Evolutionary conservation across 345 rosid genomes (phyloP), one percentile per base, ranked within the genome.

Genomic region (Melastoma malabathricum): DNA sequence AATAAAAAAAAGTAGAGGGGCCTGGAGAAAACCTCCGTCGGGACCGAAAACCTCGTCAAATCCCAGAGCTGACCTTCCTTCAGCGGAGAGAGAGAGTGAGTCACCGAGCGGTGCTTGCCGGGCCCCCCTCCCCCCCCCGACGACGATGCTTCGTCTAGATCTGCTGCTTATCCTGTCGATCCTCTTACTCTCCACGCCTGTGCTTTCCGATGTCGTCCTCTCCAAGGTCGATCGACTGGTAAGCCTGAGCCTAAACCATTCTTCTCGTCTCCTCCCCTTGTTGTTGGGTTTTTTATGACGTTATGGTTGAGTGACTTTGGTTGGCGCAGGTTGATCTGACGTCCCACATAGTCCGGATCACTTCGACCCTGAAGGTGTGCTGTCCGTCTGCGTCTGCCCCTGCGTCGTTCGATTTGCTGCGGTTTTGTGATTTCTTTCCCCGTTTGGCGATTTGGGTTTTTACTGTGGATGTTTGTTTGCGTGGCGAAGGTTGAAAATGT

Each of bases 211-310:
- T 79, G 84, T 86, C 62, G 55, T 84, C 56, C 63, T 90, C 63
- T 82, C 97, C 59, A 84, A 75, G 70, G 96, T 92, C 31, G 95
- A 87, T 52, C 88, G 95, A 63, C 95, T 82, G 52, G 96, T 92
- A 83, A 79, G 93, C 74, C 57, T 22, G 4, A 22, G 25, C 25
- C 25, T 16, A 25, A 19, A 6, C 66, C 67, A 58, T 15, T n/a
- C 23, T 70, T 47, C n/a, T 50, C 10, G 1, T 23, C 43, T n/a
- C 8, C 52, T 46, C 34, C 59, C 25, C 44, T 48, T 13, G 27
- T 18, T 18, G 22, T 23, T 44, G 15, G 38, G 18, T 16, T 45
- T 15, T 23, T 22, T 14, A 41, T n/a, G 44, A 16, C 12, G 18
- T 29, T 12, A 0, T 16, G 15, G 55, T 16, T 10, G 0, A 14